Evolutionary conservation across 192 early-diverging fungal genomes (phyloP).

Genomic region (Cladochytrium replicatum): DNA sequence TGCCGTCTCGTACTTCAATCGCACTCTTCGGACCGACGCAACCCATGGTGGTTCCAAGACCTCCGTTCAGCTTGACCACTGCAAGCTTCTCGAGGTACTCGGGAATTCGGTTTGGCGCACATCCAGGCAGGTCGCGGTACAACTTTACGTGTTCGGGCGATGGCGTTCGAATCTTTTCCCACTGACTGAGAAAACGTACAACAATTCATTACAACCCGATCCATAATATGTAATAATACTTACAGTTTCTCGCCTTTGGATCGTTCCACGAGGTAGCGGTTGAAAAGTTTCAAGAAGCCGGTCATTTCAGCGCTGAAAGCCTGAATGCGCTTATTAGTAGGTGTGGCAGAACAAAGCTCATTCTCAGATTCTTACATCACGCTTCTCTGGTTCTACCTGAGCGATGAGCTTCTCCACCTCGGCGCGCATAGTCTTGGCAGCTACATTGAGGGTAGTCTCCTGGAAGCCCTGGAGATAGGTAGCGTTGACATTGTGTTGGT

Average conservation of each 20-base stretch:
- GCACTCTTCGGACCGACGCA: slow-evolving; percentile 96
- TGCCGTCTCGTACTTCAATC: slow-evolving; percentile 95
- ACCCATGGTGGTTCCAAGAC: slow-evolving; percentile 98
- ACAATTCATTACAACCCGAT: neutral
- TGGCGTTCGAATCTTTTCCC: too few relatives aligned
- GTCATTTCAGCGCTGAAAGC: too few relatives aligned
- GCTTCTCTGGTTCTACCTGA: too few relatives aligned
- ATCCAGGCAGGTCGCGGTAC: slow-evolving; percentile 60
- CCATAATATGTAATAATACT: neutral
- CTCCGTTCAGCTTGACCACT: slow-evolving; percentile 98
- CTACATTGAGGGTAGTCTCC: slow-evolving; percentile 35
- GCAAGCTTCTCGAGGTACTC: slow-evolving; percentile 80
- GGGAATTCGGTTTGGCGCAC: slow-evolving; percentile 26
- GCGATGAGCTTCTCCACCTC: slow-evolving; percentile 59
- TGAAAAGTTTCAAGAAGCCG: slow-evolving; percentile 72
- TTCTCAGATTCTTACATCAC: too few relatives aligned
- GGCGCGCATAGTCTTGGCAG: slow-evolving; percentile 63
- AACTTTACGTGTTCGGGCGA: slow-evolving; percentile 63
- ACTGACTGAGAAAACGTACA: too few relatives aligned
- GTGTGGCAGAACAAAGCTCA: too few relatives aligned
- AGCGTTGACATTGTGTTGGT: too few relatives aligned
- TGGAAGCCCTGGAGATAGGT: slow-evolving; percentile 41
- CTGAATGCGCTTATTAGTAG: too few relatives aligned
- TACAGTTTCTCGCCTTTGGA: slow-evolving; percentile 70
- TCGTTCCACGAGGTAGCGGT: slow-evolving; percentile 75